Base-by-base conservation (phyloP, 2,329 filamentous ascomycete species). In the Alternaria sp. region DNA sequence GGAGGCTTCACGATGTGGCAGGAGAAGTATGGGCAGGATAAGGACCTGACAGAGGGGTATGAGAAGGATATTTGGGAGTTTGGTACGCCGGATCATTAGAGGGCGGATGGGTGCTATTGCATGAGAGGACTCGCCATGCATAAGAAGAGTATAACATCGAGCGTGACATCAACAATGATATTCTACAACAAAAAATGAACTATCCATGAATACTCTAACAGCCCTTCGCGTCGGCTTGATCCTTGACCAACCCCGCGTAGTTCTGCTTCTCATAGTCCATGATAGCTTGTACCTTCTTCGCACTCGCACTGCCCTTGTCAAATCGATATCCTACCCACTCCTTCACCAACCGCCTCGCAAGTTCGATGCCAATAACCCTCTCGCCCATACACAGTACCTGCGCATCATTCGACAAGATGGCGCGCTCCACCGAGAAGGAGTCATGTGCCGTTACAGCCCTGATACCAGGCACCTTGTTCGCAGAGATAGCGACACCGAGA, bases 361-460 rank as follows among this genome's bases (percentile, higher is more conserved):
- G 81, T 82, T 96, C 93, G 51, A 96, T 78, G 0, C 93, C 93
- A 47, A 96, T 87, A 0, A 96, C 93, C 21, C 93, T 84, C 85
- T 96, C 91, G 0, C 93, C 93, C 85, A 96, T 90, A 78, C 93
- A 96, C 65, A 96, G 82, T 30, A 96, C 92, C 81, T 97, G 93
- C 4, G 92, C 92, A 77, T 96, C 90, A 79, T 96, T 96, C 82
- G 90, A 93, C 73, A 95, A 81, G 11, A 96, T 87, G 19, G 91
- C 89, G 53, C 92, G 83, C 85, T 96, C 93, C 6, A 96, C 92
- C 59, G 87, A 90, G 83, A 94, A 97, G 69, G 89, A 90, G 77
- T 96, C 93, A 79, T 97, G 93, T 1, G 93, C 93, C 6, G 93
- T 96, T 17, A 96, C 93, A n/a, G 93, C 93, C 23, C 93, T 85